A percentile compares a stretch with the other conserved stretches of the same genome.
These are phyloP conservation scores for Erysimum cheiri DNA, from an alignment of 441 rosid species.

Conservation along the genomic window DNA sequence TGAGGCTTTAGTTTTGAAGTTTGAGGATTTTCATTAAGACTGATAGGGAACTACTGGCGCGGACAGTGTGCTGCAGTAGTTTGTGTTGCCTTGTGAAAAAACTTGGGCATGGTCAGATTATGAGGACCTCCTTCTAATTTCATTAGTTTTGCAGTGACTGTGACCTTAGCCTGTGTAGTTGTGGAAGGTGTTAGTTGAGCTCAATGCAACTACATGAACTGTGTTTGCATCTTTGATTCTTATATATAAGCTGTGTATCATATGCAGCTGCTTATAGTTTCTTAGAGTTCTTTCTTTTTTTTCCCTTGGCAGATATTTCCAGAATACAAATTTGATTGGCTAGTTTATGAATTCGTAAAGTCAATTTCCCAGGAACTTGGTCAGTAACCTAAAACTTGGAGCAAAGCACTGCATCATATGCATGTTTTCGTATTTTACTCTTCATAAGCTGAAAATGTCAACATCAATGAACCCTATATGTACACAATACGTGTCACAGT, in stretches of 20 bases:
- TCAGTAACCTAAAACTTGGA: conserved; percentile 47
- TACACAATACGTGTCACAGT: background rate
- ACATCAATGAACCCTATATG: background rate
- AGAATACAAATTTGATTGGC: conserved; percentile 81
- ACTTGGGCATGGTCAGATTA: conserved; percentile 13
- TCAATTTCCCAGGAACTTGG: conserved; percentile 83
- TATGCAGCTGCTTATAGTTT: conserved; percentile 20
- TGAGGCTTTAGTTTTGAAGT: conserved; percentile 9
- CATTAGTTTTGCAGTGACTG: conserved; percentile 10
- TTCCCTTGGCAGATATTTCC: conserved; percentile 66
- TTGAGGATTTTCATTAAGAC: background rate
- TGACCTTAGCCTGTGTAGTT: conserved; percentile 17
- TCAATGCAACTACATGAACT: conserved; percentile 14
- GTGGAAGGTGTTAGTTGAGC: conserved; percentile 7
- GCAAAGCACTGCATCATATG: conserved; percentile 6
- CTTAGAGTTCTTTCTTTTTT: conserved; percentile 19
- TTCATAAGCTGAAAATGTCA: background rate
- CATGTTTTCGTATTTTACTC: conserved; percentile 8
- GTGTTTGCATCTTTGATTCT: conserved; percentile 20
- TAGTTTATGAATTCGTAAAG: conserved; percentile 72
- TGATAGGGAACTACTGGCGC: background rate
- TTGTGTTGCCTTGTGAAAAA: conserved; percentile 1
- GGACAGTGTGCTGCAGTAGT: background rate
- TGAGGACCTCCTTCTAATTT: background rate
- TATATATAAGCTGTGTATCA: background rate